phyloP scores from a whole-genome alignment of 345 rosid species.

The Murraya paniculata region DNA sequence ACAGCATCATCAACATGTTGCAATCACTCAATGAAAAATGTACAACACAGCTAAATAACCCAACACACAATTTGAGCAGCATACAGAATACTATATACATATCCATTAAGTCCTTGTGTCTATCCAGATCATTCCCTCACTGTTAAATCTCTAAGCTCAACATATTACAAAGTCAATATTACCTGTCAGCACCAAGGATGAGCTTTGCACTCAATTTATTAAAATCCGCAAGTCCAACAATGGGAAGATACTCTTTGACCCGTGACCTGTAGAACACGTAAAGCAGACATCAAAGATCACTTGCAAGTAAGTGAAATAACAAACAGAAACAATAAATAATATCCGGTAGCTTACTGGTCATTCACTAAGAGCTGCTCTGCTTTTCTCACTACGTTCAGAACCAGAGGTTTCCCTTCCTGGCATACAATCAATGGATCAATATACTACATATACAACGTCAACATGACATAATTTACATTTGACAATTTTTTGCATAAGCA shows the following conservation, averaged over 20 bases:
- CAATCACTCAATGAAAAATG: neutral
- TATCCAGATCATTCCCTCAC: neutral
- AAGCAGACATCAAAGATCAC: constrained; percentile 2
- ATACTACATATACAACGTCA: neutral
- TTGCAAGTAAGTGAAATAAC: neutral
- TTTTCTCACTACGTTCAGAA: constrained; percentile 68
- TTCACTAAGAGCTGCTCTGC: constrained; percentile 82
- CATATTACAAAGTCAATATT: neutral
- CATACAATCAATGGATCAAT: constrained; percentile 10
- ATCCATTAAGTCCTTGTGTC: neutral
- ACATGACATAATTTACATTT: neutral
- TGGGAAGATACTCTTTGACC: constrained; percentile 92
- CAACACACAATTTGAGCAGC: neutral
- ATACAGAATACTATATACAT: neutral
- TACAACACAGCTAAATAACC: neutral
- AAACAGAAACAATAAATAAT: neutral
- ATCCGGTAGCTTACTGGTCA: constrained; percentile 49
- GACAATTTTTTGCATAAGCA: neutral
- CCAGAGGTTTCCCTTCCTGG: constrained; percentile 95
- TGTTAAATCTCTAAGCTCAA: neutral
- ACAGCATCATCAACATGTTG: constrained; percentile 9
- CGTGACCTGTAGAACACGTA: constrained; percentile 45
- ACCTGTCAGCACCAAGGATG: constrained; percentile 87
- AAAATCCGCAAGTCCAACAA: constrained; percentile 83
- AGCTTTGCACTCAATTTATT: constrained; percentile 92